Percentiles rank a stretch among this genome's conserved stretches.
phyloP scores from a whole-genome alignment of 2,329 filamentous ascomycete species.

The Aspergillus hortae region DNA sequence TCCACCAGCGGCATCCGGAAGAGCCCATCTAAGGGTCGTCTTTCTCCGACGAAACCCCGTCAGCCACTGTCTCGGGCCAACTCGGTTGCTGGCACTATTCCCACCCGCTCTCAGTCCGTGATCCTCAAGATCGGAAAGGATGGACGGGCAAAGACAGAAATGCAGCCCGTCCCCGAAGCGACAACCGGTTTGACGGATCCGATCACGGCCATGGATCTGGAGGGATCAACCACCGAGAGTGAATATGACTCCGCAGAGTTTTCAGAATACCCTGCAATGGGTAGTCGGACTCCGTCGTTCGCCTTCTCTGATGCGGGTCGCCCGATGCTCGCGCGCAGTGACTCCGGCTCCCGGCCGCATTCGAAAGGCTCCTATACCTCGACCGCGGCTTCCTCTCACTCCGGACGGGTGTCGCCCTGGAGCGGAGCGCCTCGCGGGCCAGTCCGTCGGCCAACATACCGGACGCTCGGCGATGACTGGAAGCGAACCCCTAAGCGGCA shows the following conservation, averaged over 20 bases:
- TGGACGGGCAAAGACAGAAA: slow-evolving; percentile 46
- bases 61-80: slow-evolving; percentile 27
- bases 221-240: slow-evolving; percentile 42
- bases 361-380: slow-evolving; percentile 45
- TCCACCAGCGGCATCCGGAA: slow-evolving; percentile 37
- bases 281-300: slow-evolving; percentile 39
- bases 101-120: slow-evolving; percentile 39
- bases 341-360: slow-evolving; percentile 36
- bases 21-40: slow-evolving; percentile 41
- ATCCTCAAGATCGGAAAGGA: slow-evolving; percentile 48
- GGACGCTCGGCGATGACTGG: slow-evolving; percentile 24
- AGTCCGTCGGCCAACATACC: slow-evolving; percentile 21
- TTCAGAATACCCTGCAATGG: slow-evolving; percentile 35
- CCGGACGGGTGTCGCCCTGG: slow-evolving; percentile 41
- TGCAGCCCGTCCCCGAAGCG: slow-evolving; percentile 33
- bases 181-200: slow-evolving; percentile 33
- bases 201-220: slow-evolving; percentile 37
- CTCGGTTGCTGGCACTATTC: slow-evolving; percentile 27
- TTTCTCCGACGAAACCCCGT: slow-evolving; percentile 39
- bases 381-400: slow-evolving; percentile 38
- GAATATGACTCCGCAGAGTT: slow-evolving; percentile 41
- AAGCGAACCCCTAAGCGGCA: slow-evolving; percentile 33
- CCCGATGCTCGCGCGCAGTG: slow-evolving; percentile 29
- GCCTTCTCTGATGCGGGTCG: slow-evolving; percentile 33
- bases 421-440: slow-evolving; percentile 29